A percentile compares a stretch with the other conserved stretches of the same genome.
phyloP scores from a whole-genome alignment of 495 filamentous ascomycete genomes.

The Penicillium paxilli region DNA sequence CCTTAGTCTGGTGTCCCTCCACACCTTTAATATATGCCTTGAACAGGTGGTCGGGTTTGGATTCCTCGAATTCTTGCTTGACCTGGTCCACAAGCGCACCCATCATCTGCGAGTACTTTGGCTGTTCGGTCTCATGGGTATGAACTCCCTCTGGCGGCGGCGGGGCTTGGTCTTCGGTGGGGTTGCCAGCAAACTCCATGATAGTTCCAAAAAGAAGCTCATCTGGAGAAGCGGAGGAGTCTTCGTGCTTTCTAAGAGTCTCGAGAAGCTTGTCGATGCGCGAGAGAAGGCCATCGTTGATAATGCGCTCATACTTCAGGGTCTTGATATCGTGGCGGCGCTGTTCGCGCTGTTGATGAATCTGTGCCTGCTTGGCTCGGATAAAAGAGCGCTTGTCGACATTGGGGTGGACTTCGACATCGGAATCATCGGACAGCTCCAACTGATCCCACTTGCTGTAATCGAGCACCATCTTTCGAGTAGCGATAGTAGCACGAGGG shows the following conservation, averaged over 20 bases:
- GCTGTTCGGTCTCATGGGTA: slow-evolving; percentile 68
- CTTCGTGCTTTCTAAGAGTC: slow-evolving; percentile 66
- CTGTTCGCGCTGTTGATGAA: slow-evolving; percentile 82
- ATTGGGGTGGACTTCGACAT: slow-evolving; percentile 98
- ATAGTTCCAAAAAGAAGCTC: slow-evolving; percentile 84
- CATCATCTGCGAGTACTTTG: slow-evolving; percentile 95
- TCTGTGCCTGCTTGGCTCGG: slow-evolving; percentile 95
- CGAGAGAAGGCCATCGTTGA: slow-evolving; percentile 86
- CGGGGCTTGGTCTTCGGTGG: slow-evolving; percentile 71
- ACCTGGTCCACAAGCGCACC: slow-evolving; percentile 87
- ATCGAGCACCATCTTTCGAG: slow-evolving; percentile 76
- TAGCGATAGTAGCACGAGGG: slow-evolving; percentile 5
- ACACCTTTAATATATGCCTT: slow-evolving; percentile 75
- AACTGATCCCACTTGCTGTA: slow-evolving; percentile 97
- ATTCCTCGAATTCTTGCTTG: slow-evolving; percentile 81
- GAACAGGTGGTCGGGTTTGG: slow-evolving; percentile 61
- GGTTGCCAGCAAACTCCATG: slow-evolving; percentile 72
- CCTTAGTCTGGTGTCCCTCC: slow-evolving; percentile 70
- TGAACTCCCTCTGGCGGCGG: slow-evolving; percentile 76
- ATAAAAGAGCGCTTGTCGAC: slow-evolving; percentile 99
- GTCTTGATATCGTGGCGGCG: slow-evolving; percentile 87
- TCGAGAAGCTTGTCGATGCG: slow-evolving; percentile 78
- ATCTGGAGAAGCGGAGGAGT: slow-evolving; percentile 69
- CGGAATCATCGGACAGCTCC: slow-evolving; percentile 96
- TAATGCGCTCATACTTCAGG: slow-evolving; percentile 85